Evolutionary conservation across 106 monocot genomes (phyloP).

Genomic region (Acorus gramineus): DNA sequence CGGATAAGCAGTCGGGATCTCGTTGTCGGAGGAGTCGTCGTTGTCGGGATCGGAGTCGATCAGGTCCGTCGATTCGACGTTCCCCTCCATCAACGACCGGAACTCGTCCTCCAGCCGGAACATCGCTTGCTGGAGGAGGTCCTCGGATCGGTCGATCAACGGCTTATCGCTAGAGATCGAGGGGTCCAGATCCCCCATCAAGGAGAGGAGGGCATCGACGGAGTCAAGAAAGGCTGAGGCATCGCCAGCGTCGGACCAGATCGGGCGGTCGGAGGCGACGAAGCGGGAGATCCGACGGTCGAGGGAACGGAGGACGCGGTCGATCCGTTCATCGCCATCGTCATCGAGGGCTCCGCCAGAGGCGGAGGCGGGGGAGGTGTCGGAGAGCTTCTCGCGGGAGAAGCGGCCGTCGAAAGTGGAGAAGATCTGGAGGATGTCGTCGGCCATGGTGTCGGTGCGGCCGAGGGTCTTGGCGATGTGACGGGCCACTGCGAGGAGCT

Average conservation of each 20-base stretch:
- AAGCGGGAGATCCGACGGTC: slow-evolving; percentile 46
- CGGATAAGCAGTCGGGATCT: slow-evolving; percentile 46
- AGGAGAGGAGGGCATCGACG: slow-evolving; percentile 52
- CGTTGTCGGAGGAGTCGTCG: slow-evolving; percentile 14
- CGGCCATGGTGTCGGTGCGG: slow-evolving; percentile 69
- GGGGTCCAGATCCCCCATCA: slow-evolving; percentile 16
- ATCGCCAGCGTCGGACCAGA: slow-evolving; percentile 69
- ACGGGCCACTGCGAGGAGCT: slow-evolving; percentile 70
- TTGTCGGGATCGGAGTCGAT: slow-evolving; percentile 23
- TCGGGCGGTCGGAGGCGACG: slow-evolving; percentile 33
- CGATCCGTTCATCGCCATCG: neutral
- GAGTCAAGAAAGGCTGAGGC: slow-evolving; percentile 57
- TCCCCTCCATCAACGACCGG: slow-evolving; percentile 41
- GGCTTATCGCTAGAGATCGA: slow-evolving; percentile 7
- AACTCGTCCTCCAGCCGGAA: slow-evolving; percentile 80
- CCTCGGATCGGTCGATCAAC: slow-evolving; percentile 39
- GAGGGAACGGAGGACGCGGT: slow-evolving; percentile 38
- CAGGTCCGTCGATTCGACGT: slow-evolving; percentile 6
- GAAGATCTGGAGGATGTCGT: slow-evolving; percentile 78
- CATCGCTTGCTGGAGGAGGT: slow-evolving; percentile 60
- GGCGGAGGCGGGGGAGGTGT: slow-evolving; percentile 23
- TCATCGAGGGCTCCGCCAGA: slow-evolving; percentile 17
- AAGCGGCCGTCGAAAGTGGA: slow-evolving; percentile 78
- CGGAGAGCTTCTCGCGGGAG: slow-evolving; percentile 67
- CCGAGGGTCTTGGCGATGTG: slow-evolving; percentile 80